phyloP scores from a whole-genome alignment of 805 yeast species.

The Wickerhamiella bombiphila region DNA sequence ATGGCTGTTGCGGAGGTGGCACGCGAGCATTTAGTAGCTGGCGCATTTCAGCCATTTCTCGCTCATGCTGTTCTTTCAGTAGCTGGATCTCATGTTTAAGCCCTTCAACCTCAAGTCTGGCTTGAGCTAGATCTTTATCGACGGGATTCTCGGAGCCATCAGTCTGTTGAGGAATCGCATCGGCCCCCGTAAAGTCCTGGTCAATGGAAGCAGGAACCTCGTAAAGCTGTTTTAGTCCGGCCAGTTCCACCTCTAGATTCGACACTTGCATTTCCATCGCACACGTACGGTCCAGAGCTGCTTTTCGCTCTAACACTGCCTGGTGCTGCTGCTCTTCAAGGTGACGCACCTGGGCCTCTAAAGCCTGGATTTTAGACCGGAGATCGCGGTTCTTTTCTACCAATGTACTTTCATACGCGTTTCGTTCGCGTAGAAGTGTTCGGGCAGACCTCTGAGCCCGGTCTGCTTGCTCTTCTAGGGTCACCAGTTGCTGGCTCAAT shows the following conservation, averaged over 20 bases:
- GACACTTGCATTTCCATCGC: conserved; percentile 20
- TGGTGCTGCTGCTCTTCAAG: conserved; percentile 18
- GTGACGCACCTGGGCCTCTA: conserved; percentile 16
- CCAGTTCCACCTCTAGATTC: conserved; percentile 11
- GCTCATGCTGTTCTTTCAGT: neutral
- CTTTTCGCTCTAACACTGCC: conserved; percentile 21
- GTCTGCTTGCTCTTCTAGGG: conserved; percentile 20
- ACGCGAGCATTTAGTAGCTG: conserved; percentile 4
- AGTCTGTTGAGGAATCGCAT: neutral
- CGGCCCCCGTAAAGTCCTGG: neutral
- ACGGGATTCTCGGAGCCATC: conserved; percentile 1
- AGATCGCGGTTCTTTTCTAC: conserved; percentile 23
- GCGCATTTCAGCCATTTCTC: conserved; percentile 11
- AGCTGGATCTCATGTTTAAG: neutral
- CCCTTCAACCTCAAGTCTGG: conserved; percentile 1
- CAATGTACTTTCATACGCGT: conserved; percentile 25
- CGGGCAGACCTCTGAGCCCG: conserved; percentile 22
- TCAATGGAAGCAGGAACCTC: neutral
- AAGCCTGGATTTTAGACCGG: conserved; percentile 15
- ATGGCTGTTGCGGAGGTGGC: neutral
- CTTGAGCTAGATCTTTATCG: neutral
- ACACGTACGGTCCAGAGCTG: conserved; percentile 21
- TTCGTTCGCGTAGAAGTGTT: conserved; percentile 23
- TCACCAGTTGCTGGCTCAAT: conserved; percentile 18
- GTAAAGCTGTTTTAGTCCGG: conserved; percentile 1